Evolutionary conservation across 192 early-diverging fungal genomes (phyloP).

Genomic region (Coemansia sp.): DNA sequence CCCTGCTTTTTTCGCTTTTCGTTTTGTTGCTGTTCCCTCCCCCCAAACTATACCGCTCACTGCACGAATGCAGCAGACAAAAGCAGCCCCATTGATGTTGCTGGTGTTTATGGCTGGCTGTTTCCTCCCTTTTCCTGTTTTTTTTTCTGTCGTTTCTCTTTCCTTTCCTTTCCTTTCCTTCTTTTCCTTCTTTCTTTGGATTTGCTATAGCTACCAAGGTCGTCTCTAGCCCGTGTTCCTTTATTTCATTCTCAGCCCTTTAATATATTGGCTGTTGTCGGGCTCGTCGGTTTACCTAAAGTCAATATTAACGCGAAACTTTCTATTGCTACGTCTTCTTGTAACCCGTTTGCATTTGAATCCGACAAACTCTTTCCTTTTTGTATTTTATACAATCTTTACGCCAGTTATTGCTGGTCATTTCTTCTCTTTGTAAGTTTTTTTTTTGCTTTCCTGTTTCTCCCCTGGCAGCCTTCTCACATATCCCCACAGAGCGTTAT

Average conservation of each 20-base stretch:
- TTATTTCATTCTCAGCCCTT: background rate
- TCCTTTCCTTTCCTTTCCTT: background rate
- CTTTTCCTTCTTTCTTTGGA: background rate
- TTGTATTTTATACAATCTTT: too few species aligned
- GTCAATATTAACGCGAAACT: too few species aligned
- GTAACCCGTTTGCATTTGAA: too few species aligned
- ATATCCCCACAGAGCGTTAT: too few species aligned
- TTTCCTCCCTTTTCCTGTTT: background rate
- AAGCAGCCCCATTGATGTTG: background rate
- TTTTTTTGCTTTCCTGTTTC: too few species aligned
- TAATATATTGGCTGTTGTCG: too few species aligned
- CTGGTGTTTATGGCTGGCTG: background rate
- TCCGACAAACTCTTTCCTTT: too few species aligned
- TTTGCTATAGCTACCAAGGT: background rate
- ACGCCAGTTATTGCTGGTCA: too few species aligned
- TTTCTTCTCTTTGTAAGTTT: too few species aligned
- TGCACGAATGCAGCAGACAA: background rate
- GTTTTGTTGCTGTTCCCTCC: background rate
- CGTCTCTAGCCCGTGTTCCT: background rate
- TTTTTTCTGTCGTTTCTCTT: background rate
- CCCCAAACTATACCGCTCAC: background rate
- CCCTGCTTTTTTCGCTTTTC: slow-evolving; percentile 1
- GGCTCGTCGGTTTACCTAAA: too few species aligned
- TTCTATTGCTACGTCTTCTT: too few species aligned
- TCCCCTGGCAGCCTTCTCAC: too few species aligned